Evolutionary conservation across 352 stramenopile genomes (phyloP), one percentile per base, ranked within the genome.

Genomic region (Globisporangium perplexum): DNA sequence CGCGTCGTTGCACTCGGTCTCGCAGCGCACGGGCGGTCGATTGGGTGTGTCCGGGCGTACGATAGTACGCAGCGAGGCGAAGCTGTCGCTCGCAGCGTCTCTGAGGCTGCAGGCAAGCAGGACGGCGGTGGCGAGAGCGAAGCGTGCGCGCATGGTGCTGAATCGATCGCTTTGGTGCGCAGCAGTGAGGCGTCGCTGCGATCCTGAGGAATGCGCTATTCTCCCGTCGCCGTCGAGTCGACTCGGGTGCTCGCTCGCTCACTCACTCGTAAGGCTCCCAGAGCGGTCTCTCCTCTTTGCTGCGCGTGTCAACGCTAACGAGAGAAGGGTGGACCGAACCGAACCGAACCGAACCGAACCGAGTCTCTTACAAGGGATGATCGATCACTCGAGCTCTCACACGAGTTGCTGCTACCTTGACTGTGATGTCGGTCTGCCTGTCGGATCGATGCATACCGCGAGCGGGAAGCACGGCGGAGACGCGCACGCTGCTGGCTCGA

Each of bases 11-110:
- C 55, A 62, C 26, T 24, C 11, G 5, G 18, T 42, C 26, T 54
- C 54, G 38, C 54, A 60, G 15, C 39, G 31, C 17, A 38, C 24
- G 6, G 45, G 46, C 36, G n/a, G 24, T 2, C 36, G 53, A 20
- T 38, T 54, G 18, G 20, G 30, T 10, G 4, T 11, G 30, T 51
- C 42, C 12, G 43, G 44, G 38, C 52, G 52, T 10, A 8, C 30
- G 8, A n/a, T 23, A 1, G 26, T 11, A 12, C 39, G 39, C 22
- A 22, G 18, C 18, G n/a, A 45, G 39, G 39, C 39, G 22, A 45
- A 26, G n/a, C 18, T 45, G 18, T 12, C 20, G 20, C 17, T 18
- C 15, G 1, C 18, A 20, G 38, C 18, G 14, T 11, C 17, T 23
- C 17, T 22, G 15, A 44, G 38, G 20, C 38, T 23, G 38, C 17